Evolutionary conservation across 2,329 filamentous ascomycete genomes (phyloP).

Genomic region (Pseudocercospora crystallina): DNA sequence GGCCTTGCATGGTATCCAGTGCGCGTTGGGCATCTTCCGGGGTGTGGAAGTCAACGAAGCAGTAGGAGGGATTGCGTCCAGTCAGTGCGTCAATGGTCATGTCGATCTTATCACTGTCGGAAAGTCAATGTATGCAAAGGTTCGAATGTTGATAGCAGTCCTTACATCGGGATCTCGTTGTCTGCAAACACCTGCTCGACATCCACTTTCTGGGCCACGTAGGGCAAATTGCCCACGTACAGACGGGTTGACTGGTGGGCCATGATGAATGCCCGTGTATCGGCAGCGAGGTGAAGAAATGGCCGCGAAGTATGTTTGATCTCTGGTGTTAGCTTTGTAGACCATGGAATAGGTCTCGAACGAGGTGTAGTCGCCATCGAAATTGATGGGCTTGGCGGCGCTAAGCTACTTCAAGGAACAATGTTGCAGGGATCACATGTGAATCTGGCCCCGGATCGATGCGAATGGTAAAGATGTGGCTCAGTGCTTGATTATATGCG

Average conservation of each 20-base stretch:
- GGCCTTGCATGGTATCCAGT: constrained; percentile 57
- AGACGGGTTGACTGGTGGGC: constrained; percentile 27
- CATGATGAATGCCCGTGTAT: too few species aligned
- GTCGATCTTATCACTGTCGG: constrained; percentile 57
- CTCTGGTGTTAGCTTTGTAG: too few species aligned
- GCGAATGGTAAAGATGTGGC: too few species aligned
- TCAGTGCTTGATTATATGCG: too few species aligned
- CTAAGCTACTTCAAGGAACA: too few species aligned
- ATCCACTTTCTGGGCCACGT: constrained; percentile 54
- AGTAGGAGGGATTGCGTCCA: constrained; percentile 70
- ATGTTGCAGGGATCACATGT: too few species aligned
- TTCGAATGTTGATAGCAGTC: neutral
- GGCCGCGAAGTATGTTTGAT: too few species aligned
- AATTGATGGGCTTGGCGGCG: too few species aligned
- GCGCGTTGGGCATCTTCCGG: constrained; percentile 58
- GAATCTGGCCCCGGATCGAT: too few species aligned
- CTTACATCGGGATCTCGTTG: constrained; percentile 38
- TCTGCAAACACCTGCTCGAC: constrained; percentile 50
- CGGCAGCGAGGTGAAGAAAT: too few species aligned
- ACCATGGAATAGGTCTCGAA: too few species aligned
- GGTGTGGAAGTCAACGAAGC: constrained; percentile 67
- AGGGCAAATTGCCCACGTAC: constrained; percentile 58
- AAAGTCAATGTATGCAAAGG: neutral
- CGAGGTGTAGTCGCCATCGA: too few species aligned
- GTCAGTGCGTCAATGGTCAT: constrained; percentile 69